These are phyloP conservation scores for Saccharomyces eubayanus DNA, from an alignment of 805 yeast genomes.

Conservation along the genomic window DNA sequence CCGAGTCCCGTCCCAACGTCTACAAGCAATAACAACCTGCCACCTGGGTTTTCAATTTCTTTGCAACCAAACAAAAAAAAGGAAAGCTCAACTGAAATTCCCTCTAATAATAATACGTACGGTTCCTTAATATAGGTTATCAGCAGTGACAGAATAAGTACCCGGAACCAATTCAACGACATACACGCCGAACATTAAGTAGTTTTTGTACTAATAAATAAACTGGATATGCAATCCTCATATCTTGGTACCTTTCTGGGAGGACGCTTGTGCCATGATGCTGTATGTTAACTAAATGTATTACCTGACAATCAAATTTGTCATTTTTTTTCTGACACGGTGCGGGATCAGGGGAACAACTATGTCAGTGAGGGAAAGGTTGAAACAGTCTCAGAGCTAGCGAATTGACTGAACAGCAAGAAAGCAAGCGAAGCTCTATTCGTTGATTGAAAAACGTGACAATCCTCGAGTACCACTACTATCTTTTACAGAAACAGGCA, in stretches of 20 bases:
- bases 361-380: not conserved
- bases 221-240: not conserved
- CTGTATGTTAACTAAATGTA: not conserved
- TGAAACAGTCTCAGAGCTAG: not conserved
- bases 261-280: not conserved
- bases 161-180: not conserved
- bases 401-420: not conserved
- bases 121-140: conserved; percentile 6
- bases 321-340: not conserved
- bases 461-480: not conserved
- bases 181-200: not conserved
- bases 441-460: not conserved
- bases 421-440: not conserved
- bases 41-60: conserved; percentile 38
- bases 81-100: not conserved
- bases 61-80: conserved; percentile 29
- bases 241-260: not conserved
- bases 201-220: not conserved
- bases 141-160: not conserved
- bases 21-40: conserved; percentile 18
- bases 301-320: not conserved
- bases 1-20: conserved; percentile 1
- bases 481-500: not conserved
- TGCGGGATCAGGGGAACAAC: not conserved
- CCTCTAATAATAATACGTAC: not conserved